Evolutionary conservation across 345 rosid species (phyloP), one percentile per base, ranked within the genome.

Genomic region (Citrus glauca): DNA sequence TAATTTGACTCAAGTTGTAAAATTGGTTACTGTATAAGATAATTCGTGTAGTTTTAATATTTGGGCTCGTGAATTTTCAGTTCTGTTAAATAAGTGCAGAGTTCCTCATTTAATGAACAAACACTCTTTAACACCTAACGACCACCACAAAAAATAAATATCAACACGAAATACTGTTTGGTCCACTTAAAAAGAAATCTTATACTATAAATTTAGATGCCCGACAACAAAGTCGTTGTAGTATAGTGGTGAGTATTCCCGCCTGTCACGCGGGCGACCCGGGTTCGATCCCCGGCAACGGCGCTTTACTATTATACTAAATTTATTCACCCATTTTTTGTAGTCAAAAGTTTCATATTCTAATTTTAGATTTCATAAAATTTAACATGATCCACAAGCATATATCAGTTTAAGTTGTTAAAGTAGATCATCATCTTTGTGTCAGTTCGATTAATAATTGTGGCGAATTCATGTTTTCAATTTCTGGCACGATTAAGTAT

Each of bases 251-350:
- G 0, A 82, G 88, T 85, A 85, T 85, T 80, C 83, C 89, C 85
- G 91, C 83, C 92, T 89, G 88, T 89, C 92, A 88, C 88, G 84
- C 89, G 89, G 77, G 42, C 0, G 94, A 89, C 97, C 94, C 91
- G 94, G 90, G 92, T 92, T 93, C 94, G 98, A 92, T 89, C 92
- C 91, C 97, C 97, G 93, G 95, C 93, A 91, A 86, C 92, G 94
- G 95, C 90, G 97, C 0, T 0, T 5, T 9, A 42, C 37, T 33
- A 33, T 33, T 5, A 5, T 0, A 33, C 4, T 42, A 2, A 11
- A 11, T 42, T 42, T 42, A 2, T 42, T 45, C 14, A 45, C 8
- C 16, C 1, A 45, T 1, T 45, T 45, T 45, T 42, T 42, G 10
- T 2, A 2, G 2, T 11, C 48, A 42, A 2, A 2, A 9, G 14